Base-by-base conservation (phyloP, 768 basidiomycete species). In the Collybia nuda region DNA sequence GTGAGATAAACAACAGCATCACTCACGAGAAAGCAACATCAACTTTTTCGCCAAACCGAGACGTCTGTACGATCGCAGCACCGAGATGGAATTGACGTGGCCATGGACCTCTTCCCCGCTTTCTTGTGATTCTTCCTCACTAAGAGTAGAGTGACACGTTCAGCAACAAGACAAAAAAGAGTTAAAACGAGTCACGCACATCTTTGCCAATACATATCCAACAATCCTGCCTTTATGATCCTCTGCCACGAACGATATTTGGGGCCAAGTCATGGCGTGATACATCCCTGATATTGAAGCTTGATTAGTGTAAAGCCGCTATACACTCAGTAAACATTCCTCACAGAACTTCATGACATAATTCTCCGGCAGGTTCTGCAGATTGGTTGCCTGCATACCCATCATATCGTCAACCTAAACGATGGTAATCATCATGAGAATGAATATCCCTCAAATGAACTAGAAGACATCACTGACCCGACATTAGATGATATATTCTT, bases 41-140 rank as follows among this genome's bases (percentile, higher is more conserved):
- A 98, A 73, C 63, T 92, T 92, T 71, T 94, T 95, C 14, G 95
- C 95, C 2, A 98, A 67, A 6, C 96, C 95, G 5, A 97, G 75
- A n/a, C 95, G 80, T 39, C 95, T 78, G 62, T 97, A 93, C 12
- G 90, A 85, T 52, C 95, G 79, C 28, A 98, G 73, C 2, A 98
- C 95, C 0, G 93, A 96, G 62, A 98, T 98, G 4, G 95, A 97
- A 12, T 94, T 98, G 62, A 98, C 91, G 61, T 98, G 95, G 0
- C 95, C 95, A 56, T 94, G 89, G 4, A 54, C 52, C 21, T 55
- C 58, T 19, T 83, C 79, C 19, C 78, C 76, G 1, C 78, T 77
- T 44, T 82, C 82, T 50, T 79, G 79, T 41, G 53, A 52, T 32
- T 65, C 66, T 53, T 73, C 72, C 15, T 75, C 74, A 28, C 67